phyloP scores from a whole-genome alignment of 2,329 filamentous ascomycete species.

The Microcyclosporella mali region DNA sequence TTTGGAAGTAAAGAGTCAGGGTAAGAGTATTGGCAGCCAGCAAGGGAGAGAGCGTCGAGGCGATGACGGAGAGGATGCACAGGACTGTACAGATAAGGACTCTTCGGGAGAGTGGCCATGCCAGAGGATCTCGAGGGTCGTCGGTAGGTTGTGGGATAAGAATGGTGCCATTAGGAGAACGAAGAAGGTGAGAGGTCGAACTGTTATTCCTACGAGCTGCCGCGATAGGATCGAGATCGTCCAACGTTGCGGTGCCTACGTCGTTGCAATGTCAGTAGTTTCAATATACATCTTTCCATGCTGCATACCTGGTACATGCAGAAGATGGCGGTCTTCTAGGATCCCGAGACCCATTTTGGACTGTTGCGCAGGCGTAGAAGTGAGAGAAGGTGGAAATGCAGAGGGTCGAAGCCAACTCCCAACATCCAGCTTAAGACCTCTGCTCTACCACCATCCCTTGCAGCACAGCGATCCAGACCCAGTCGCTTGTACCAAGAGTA shows the following conservation, averaged over 20 bases:
- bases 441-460: too few relatives aligned
- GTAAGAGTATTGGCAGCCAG: conserved; percentile 83
- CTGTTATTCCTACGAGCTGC: conserved; percentile 5
- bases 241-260: conserved; percentile 41
- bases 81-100: conserved; percentile 74
- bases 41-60: conserved; percentile 75
- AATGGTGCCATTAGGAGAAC: conserved; percentile 41
- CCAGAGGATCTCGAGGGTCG: conserved; percentile 81
- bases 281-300: too few relatives aligned
- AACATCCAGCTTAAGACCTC: too few relatives aligned
- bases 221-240: conserved; percentile 29
- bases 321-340: conserved; percentile 16
- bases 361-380: too few relatives aligned
- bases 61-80: conserved; percentile 74
- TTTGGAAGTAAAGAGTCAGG: conserved; percentile 59
- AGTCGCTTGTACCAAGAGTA: too few relatives aligned
- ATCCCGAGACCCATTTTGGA: conserved; percentile 16
- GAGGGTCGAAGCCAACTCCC: too few relatives aligned
- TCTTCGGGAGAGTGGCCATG: conserved; percentile 80
- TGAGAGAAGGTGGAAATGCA: too few relatives aligned
- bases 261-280: too few relatives aligned
- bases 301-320: conserved; percentile 19
- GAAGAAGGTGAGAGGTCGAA: too few relatives aligned
- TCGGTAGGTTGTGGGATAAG: conserved; percentile 86
- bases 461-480: too few relatives aligned